A percentile compares a stretch with the other conserved stretches of the same genome.
phyloP scores from a whole-genome alignment of 2,329 filamentous ascomycete genomes.

The Fonsecaea pedrosoi region DNA sequence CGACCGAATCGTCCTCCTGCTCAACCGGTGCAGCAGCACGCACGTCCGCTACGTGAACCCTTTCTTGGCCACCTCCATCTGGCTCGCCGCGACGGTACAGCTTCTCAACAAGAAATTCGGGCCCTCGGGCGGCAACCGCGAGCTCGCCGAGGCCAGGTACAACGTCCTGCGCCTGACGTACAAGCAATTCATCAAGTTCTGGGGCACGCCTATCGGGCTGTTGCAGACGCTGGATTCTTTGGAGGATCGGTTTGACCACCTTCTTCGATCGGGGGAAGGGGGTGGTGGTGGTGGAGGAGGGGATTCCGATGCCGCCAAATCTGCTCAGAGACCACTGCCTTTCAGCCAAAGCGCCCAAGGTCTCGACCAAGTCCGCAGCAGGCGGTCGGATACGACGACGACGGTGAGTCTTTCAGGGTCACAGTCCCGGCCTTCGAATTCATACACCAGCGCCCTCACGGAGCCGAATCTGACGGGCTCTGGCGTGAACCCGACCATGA shows the following conservation, averaged over 20 bases:
- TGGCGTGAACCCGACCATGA: background rate
- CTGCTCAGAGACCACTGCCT: too few species aligned
- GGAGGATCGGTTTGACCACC: constrained; percentile 18
- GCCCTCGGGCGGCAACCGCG: background rate
- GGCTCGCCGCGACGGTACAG: constrained; percentile 45
- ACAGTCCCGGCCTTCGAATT: too few species aligned
- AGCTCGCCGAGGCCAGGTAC: constrained; percentile 32
- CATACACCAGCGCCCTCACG: background rate
- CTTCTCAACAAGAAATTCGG: constrained; percentile 34
- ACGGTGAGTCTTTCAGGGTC: too few species aligned
- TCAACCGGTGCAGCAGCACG: constrained; percentile 37
- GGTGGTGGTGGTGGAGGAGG: too few species aligned
- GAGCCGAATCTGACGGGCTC: constrained; percentile 9
- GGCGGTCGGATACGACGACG: too few species aligned
- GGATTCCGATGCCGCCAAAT: too few species aligned
- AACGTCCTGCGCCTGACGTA: constrained; percentile 40
- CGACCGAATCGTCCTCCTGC: constrained; percentile 42
- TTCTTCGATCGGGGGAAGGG: too few species aligned
- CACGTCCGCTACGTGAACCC: constrained; percentile 45
- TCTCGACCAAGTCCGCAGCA: too few species aligned
- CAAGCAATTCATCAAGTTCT: constrained; percentile 42
- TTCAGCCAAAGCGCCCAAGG: too few species aligned
- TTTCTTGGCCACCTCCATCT: constrained; percentile 46
- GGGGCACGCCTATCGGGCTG: constrained; percentile 40
- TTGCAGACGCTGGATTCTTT: constrained; percentile 41